Base-by-base conservation (phyloP, 2,329 filamentous ascomycete species). In the Drechslerella coelobrocha region DNA sequence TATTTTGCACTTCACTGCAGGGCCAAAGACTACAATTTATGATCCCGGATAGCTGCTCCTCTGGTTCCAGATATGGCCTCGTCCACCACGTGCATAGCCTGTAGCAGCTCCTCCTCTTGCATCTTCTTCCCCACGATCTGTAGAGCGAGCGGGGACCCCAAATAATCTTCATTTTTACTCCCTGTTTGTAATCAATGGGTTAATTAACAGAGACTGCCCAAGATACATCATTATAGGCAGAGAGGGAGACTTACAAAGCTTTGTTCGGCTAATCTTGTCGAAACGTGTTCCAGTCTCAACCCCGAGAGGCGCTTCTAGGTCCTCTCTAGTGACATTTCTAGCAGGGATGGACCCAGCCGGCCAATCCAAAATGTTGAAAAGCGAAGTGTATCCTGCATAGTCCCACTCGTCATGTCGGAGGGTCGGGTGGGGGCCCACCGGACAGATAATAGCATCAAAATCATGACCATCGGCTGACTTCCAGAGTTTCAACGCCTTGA, bases 391-490 rank as follows among this genome's bases (percentile, higher is more conserved):
- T 62, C 85, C 83, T 0, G 85, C 83, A 0, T 83, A 83, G 76
- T 87, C 87, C 78, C 85, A 89, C 1, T 82, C 79, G 78, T 89
- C 87, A 60, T 87, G 83, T 8, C 82, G 81, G 0, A 86, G 84
- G 0, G 86, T 82, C 0, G 86, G 85, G 76, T 89, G 87, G 1
- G 86, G 85, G 12, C 86, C 86, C 0, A 88, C 80, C 0, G 86
- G 87, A 72, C 83, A 85, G 61, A 89, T 82, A 55, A 89, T 82
- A 0, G 85, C 85, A 78, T 89, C 86, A 6, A 89, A 78, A 2
- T 76, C 77, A 48, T 76, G 76, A 34, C 80, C 79, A 12, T 79
- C 78, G 56, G 78, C 75, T 6, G 80, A 76, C 72, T 80, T 81
- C 86, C 86, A 89, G 59, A 88, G n/a, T 37, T 54, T 82, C 54